Base-by-base conservation (phyloP, 768 basidiomycete genomes). In the Fibroporia radiculosa region DNA sequence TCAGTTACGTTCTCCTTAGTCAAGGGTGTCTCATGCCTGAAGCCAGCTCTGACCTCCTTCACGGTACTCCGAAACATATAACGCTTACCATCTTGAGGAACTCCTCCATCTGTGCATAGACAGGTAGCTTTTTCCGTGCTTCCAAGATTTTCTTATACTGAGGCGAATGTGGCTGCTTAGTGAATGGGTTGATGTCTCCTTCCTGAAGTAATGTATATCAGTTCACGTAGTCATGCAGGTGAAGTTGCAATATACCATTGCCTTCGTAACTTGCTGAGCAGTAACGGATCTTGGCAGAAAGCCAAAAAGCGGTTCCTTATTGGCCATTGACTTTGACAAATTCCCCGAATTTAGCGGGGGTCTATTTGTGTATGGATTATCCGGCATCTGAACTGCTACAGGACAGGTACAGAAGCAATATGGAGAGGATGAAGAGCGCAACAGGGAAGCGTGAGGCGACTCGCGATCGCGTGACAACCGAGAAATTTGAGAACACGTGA, bases 91-190 rank as follows among this genome's bases (percentile, higher is more conserved):
- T 84, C 53, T 84, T 74, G 57, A 83, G 78, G 62, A 99, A 98
- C 36, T 93, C 88, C 46, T 83, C 75, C 93, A 97, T 95, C 65
- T 95, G 89, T 2, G 81, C 66, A 55, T 75, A 96, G 0, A 99
- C 93, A 0, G 96, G 95, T 18, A 99, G 71, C 59, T 88, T 87
- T 69, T 83, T 91, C 46, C 96, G 79, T 10, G 73, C 65, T 56
- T 83, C 82, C 19, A 98, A 62, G 46, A 98, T 93, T 67, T 87
- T 91, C 64, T 70, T 79, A 70, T 96, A 98, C 50, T 83, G 77
- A 3, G 75, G 59, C 0, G 89, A 78, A 60, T 83, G 84, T 0
- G 89, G 85, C 48, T 60, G 64, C 47, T 84, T 84, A 4, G 88
- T 96, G 68, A 97, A 98, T 1, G 95, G 86, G 57, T 98, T 97